Conservation (phyloP, 2,329 filamentous ascomycete genomes). For the Cadophora sp. region DNA sequence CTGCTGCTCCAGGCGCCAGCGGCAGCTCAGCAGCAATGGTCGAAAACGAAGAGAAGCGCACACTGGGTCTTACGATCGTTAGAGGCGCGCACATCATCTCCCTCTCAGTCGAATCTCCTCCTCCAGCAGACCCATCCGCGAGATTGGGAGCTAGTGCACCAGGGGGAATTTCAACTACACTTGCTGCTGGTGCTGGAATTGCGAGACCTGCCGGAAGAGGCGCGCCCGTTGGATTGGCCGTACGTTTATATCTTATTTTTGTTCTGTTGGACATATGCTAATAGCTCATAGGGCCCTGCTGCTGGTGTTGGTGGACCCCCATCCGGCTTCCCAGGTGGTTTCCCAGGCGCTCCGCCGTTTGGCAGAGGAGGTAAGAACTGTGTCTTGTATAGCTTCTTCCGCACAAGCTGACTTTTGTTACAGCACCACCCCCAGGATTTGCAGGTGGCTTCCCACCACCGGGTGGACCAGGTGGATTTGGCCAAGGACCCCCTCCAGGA, state of each 20-base stretch:
- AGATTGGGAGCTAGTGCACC: slow-evolving; percentile 81
- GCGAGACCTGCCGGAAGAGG: slow-evolving; percentile 91
- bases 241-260: slow-evolving; percentile 47
- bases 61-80: slow-evolving; percentile 92
- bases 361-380: slow-evolving; percentile 59
- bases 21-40: slow-evolving; percentile 70
- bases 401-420: slow-evolving; percentile 24
- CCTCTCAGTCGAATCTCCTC: slow-evolving; percentile 92
- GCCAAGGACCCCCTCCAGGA: slow-evolving; percentile 64
- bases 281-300: slow-evolving; percentile 70
- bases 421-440: slow-evolving; percentile 52
- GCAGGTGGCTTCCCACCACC: slow-evolving; percentile 44
- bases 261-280: slow-evolving; percentile 34
- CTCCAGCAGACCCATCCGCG: slow-evolving; percentile 90
- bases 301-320: slow-evolving; percentile 82
- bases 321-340: slow-evolving; percentile 45
- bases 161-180: slow-evolving; percentile 67
- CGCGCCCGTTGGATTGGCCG: slow-evolving; percentile 80
- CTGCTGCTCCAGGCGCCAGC: slow-evolving; percentile 57
- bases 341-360: slow-evolving; percentile 51
- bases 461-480: slow-evolving; percentile 47
- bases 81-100: slow-evolving; percentile 95
- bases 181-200: slow-evolving; percentile 87
- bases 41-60: slow-evolving; percentile 95
- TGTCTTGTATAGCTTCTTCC: background rate